Percentiles rank a stretch among this genome's conserved stretches.
Evolutionary conservation across 768 basidiomycete genomes (phyloP).

Genomic region (Boletus reticulatus): DNA sequence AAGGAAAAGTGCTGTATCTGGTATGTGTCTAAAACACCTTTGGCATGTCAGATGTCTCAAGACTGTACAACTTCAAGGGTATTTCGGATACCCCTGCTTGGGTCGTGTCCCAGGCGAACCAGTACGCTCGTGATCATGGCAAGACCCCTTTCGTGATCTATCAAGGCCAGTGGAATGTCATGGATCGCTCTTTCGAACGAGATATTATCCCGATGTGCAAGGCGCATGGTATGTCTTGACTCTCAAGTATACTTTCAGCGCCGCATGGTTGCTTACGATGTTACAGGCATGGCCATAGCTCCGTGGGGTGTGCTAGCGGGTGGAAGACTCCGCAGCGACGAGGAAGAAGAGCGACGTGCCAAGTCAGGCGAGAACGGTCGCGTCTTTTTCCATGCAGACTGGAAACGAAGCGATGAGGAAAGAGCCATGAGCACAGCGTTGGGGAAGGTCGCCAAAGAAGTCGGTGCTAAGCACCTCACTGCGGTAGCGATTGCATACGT

Average conservation of each 20-base stretch:
- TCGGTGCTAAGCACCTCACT: slow-evolving; percentile 36
- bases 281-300: slow-evolving; percentile 28
- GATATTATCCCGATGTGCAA: slow-evolving; percentile 40
- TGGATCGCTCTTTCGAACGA: slow-evolving; percentile 40
- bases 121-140: slow-evolving; percentile 47
- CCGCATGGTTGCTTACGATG: not conserved
- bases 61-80: slow-evolving; percentile 25
- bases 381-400: slow-evolving; percentile 11
- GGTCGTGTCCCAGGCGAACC: slow-evolving; percentile 48
- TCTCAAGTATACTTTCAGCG: not conserved
- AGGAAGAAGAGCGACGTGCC: slow-evolving; percentile 27
- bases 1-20: slow-evolving; percentile 44
- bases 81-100: slow-evolving; percentile 46
- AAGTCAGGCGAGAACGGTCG: slow-evolving; percentile 41
- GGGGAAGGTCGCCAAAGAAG: slow-evolving; percentile 39
- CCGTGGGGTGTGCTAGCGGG: slow-evolving; percentile 36
- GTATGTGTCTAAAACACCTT: slow-evolving; percentile 4
- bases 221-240: slow-evolving; percentile 14
- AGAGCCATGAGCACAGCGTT: slow-evolving; percentile 33
- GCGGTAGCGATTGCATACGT: slow-evolving; percentile 44
- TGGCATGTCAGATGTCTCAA: not conserved
- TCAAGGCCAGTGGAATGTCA: slow-evolving; percentile 36
- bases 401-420: slow-evolving; percentile 36
- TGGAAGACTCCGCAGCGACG: slow-evolving; percentile 29
- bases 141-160: slow-evolving; percentile 47